These are phyloP conservation scores for Ilex paraguariensis DNA, from an alignment of 305 asterid species.

Conservation along the genomic window DNA sequence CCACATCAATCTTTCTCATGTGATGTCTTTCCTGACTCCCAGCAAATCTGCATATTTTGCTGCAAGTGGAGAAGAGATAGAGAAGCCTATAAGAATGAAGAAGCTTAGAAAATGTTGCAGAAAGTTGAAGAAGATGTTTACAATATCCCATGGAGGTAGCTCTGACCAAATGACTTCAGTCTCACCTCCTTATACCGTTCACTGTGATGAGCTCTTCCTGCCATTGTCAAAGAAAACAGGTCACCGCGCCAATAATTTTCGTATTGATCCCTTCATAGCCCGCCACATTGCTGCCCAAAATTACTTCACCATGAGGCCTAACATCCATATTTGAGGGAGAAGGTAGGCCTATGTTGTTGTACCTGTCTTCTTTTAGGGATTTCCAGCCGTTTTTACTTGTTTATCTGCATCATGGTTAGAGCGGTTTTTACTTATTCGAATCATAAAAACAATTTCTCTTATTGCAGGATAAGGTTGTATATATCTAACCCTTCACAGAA, in stretches of 20 bases:
- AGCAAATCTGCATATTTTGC: no score
- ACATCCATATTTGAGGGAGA: not conserved
- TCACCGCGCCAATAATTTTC: not conserved
- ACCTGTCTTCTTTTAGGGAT: not conserved
- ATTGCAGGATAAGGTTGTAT: no score
- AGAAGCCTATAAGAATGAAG: not conserved
- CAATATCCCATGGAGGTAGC: not conserved
- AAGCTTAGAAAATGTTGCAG: not conserved
- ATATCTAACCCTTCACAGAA: no score
- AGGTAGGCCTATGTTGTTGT: not conserved
- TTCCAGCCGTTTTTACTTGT: no score
- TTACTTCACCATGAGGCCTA: not conserved
- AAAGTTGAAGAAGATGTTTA: not conserved
- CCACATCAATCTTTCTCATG: no score
- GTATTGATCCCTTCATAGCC: not conserved
- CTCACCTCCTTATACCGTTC: not conserved
- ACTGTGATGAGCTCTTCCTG: constrained; percentile 1
- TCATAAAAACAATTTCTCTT: no score
- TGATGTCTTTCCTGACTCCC: no score
- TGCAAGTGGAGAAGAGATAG: not conserved
- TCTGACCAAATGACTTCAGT: not conserved
- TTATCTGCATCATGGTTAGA: no score
- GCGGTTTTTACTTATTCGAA: no score
- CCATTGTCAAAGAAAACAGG: not conserved
- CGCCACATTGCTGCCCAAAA: not conserved